Base-by-base conservation (phyloP, 371 early-diverging fungal genomes). In the Dichotomocladium elegans region DNA sequence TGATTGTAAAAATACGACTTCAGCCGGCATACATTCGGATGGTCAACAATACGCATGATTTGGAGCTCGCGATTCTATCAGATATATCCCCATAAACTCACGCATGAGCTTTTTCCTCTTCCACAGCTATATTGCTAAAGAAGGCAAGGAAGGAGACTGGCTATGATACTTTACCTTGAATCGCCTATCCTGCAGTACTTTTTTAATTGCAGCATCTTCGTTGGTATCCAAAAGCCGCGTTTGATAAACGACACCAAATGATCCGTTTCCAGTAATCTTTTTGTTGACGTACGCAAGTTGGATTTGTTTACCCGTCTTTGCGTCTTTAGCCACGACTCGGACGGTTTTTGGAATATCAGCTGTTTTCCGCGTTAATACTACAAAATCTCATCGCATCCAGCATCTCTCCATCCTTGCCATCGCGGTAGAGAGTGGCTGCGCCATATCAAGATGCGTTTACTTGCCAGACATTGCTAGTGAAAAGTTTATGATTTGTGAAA, bases 201-300 rank as follows among this genome's bases (percentile, higher is more conserved):
- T 94, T 75, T 96, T 96, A 51, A 96, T 92, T 54, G 97, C 97
- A 33, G 84, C 86, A 30, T 81, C 80, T 60, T 94, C 93, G 41
- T 82, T 80, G 40, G 80, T 75, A 50, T 86, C 80, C 24, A 88
- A 72, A 15, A 94, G 72, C 64, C 89, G 86, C 30, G 94, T 95
- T 74, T 93, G 94, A 70, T 89, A 95, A 31, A 96, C 97, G 10
- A 95, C 95, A 35, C 97, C 97, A 70, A 96, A 96, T 14, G 94
- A 93, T 21, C 97, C 97, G 62, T 94, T 95, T 41, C 97, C 97
- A 47, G 94, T 80, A 22, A 93, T 87, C 61, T 91, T 92, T 72
- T 83, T 88, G 64, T 92, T 89, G 17, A 91, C 88, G 68, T 94
- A 96, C 14, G 85, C 77, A n/a, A 96, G 80, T 58, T 94, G 90